phyloP scores from a whole-genome alignment of 2,329 filamentous ascomycete species.

The Calonectria leucothoes region DNA sequence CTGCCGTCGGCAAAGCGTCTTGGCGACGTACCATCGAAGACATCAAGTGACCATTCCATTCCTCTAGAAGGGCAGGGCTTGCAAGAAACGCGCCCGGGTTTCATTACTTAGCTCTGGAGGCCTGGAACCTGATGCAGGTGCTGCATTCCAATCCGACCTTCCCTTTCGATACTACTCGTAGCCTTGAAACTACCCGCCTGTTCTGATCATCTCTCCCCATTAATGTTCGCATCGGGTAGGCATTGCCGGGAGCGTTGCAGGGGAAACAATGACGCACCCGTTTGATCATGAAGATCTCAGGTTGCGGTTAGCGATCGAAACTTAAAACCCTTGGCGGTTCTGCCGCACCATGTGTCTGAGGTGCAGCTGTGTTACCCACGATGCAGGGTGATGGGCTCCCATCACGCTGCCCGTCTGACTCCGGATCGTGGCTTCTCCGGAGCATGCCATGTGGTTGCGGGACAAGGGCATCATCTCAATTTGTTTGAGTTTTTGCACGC shows the following conservation, averaged over 20 bases:
- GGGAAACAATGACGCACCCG: background rate
- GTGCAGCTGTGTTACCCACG: constrained; percentile 3
- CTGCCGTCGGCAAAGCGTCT: background rate
- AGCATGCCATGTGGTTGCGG: background rate
- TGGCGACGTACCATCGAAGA: background rate
- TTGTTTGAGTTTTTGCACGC: background rate
- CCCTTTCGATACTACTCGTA: background rate
- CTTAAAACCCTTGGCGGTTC: background rate
- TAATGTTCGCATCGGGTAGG: background rate
- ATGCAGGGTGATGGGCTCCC: background rate
- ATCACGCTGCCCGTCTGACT: constrained; percentile 9
- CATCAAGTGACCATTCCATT: background rate
- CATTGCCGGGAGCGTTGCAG: background rate
- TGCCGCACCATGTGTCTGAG: constrained; percentile 10
- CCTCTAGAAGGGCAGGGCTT: background rate
- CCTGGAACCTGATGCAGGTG: background rate
- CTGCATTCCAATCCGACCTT: background rate
- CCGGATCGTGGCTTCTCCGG: constrained; percentile 18
- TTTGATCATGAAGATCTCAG: background rate
- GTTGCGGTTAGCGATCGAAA: background rate
- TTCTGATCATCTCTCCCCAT: background rate
- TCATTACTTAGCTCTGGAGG: background rate
- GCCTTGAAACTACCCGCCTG: background rate
- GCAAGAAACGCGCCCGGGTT: background rate
- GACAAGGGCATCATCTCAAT: background rate